Percentiles rank a stretch among this genome's conserved stretches.
These are phyloP conservation scores for Caryopteris hybrid DNA, from an alignment of 305 asterid genomes.

Conservation along the genomic window DNA sequence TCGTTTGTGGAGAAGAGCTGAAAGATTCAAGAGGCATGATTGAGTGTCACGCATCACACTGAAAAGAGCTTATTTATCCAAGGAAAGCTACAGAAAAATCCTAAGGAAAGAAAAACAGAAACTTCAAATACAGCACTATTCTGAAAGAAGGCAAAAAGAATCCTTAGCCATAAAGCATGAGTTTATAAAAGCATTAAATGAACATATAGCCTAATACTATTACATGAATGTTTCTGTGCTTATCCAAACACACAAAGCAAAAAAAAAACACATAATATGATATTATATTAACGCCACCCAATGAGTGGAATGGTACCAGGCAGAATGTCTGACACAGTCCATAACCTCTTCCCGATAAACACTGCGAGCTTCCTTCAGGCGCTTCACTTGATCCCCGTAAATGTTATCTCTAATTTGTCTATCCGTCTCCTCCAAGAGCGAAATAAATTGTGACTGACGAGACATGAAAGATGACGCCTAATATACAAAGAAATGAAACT, in stretches of 20 bases:
- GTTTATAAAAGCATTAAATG: not conserved
- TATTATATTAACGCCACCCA: not conserved
- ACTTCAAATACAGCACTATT: constrained; percentile 1
- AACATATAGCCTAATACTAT: not conserved
- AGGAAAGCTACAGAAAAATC: not conserved
- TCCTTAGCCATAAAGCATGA: not conserved
- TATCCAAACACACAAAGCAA: not conserved
- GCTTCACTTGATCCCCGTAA: constrained; percentile 71
- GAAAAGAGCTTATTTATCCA: not conserved
- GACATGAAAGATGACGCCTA: constrained; percentile 86
- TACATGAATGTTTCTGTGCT: not conserved
- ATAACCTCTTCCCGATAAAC: constrained; percentile 79
- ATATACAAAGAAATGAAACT: constrained; percentile 11
- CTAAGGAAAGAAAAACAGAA: not conserved
- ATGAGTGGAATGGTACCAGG: constrained; percentile 57
- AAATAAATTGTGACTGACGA: constrained; percentile 70
- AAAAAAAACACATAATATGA: not conserved
- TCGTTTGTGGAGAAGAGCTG: not conserved
- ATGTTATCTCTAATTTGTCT: constrained; percentile 70
- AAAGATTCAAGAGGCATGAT: constrained; percentile 2
- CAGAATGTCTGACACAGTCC: constrained; percentile 93
- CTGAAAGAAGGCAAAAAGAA: not conserved
- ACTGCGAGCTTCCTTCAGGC: constrained; percentile 82
- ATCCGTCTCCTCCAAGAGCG: constrained; percentile 88
- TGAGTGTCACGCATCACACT: not conserved